These are phyloP conservation scores for Eucalyptus fibrosa DNA, from an alignment of 345 rosid species.

Conservation along the genomic window DNA sequence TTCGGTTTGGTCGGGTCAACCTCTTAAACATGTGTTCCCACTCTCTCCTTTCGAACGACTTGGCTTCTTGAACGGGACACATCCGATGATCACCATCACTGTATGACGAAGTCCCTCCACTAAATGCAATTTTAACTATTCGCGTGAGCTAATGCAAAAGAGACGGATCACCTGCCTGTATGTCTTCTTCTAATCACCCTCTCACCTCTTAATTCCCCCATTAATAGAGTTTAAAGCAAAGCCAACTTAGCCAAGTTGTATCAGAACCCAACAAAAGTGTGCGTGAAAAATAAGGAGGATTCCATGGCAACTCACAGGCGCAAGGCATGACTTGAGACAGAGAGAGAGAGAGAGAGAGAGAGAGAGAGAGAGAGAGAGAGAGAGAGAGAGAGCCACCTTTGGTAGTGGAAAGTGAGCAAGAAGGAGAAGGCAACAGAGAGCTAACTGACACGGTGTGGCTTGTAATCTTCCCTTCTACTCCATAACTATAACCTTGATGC, in stretches of 20 bases:
- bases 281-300: not conserved
- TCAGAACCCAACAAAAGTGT: not conserved
- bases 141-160: not conserved
- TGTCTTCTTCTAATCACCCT: not conserved
- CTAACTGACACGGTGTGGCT: not conserved
- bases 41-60: not conserved
- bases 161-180: not conserved
- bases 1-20: not conserved
- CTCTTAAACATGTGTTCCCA: not conserved
- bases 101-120: not conserved
- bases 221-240: not conserved
- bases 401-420: not conserved
- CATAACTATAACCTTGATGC: not conserved
- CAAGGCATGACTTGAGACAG: not conserved
- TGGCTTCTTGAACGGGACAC: fast-evolving
- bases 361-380: too few relatives aligned
- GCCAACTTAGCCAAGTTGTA: not conserved
- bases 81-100: not conserved
- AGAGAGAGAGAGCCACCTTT: not conserved
- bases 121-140: not conserved
- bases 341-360: not conserved
- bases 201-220: not conserved
- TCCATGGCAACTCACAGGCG: not conserved
- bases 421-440: not conserved
- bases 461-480: not conserved